Evolutionary conservation across 352 stramenopile genomes (phyloP).

Genomic region (Phytophthora multivora): DNA sequence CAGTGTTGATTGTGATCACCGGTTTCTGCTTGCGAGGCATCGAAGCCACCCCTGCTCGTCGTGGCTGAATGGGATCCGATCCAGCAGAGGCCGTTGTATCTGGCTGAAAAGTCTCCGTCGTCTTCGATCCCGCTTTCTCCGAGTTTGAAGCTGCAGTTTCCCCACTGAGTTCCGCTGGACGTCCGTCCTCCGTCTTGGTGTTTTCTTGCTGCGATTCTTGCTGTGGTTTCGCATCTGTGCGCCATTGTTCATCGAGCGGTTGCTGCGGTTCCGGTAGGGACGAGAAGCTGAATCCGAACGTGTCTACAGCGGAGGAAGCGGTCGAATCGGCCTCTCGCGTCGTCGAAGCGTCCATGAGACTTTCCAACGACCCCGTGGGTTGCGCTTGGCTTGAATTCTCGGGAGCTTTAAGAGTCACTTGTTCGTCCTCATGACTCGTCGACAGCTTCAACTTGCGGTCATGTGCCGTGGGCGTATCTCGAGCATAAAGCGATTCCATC

Average conservation of each 20-base stretch:
- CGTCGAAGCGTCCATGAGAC: conserved; percentile 11
- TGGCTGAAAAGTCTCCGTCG: conserved; percentile 6
- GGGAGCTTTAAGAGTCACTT: conserved; percentile 11
- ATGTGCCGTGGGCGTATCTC: conserved; percentile 31
- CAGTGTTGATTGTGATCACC: conserved; percentile 45
- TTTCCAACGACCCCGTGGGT: conserved; percentile 5
- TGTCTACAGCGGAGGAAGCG: conserved; percentile 12
- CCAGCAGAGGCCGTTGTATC: background rate
- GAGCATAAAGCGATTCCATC: conserved; percentile 45
- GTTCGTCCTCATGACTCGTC: conserved; percentile 3
- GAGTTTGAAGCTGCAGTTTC: conserved; percentile 1
- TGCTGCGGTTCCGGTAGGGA: conserved; percentile 17
- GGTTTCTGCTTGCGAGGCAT: conserved; percentile 31
- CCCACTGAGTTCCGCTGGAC: conserved; percentile 26
- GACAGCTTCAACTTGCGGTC: conserved; percentile 25
- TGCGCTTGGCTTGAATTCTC: background rate
- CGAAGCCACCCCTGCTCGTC: conserved; percentile 23
- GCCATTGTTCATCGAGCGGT: conserved; percentile 21
- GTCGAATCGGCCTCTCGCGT: background rate
- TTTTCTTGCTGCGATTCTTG: conserved; percentile 7
- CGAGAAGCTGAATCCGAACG: conserved; percentile 35
- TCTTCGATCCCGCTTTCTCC: conserved; percentile 16
- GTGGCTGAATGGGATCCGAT: conserved; percentile 1
- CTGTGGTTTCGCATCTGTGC: background rate
- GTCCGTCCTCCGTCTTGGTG: conserved; percentile 24